phyloP scores from a whole-genome alignment of 176 grass and related monocot genomes.

The Leersia perrieri region DNA sequence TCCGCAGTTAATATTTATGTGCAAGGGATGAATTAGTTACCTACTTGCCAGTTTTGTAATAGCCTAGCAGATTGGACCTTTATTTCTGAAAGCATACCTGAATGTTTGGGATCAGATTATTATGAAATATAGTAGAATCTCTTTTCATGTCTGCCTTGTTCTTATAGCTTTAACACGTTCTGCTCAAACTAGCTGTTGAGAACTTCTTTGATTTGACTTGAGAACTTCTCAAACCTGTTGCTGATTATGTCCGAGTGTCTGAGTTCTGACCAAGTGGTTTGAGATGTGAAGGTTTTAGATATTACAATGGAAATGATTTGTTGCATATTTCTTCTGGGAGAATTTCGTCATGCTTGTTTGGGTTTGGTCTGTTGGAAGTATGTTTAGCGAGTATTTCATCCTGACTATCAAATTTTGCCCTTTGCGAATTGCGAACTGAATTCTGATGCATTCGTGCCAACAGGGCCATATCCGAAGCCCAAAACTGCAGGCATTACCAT shows the following conservation, averaged over 20 bases:
- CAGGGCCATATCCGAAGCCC: no score
- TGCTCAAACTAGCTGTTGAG: not conserved
- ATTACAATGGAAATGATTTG: no score
- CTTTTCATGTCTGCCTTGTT: not conserved
- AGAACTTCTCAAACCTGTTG: not conserved
- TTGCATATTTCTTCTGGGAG: no score
- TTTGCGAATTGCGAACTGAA: no score
- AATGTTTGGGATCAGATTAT: not conserved
- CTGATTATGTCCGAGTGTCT: no score
- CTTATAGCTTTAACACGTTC: not conserved
- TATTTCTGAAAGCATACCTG: not conserved
- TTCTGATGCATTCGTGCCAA: no score
- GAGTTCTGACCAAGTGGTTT: not conserved
- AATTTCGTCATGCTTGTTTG: no score
- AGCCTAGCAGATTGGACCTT: constrained; percentile 35
- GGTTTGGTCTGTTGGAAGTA: no score
- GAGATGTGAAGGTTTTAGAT: not conserved
- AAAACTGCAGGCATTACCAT: no score
- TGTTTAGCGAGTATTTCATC: no score
- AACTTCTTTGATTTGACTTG: no score
- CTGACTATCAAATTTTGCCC: no score
- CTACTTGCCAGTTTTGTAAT: constrained; percentile 40
- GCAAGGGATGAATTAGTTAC: constrained; percentile 17
- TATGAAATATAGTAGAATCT: constrained; percentile 40
- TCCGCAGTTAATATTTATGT: not conserved